Base-by-base conservation (phyloP, 2,329 filamentous ascomycete genomes). In the Sarocladiaceae sp. region DNA sequence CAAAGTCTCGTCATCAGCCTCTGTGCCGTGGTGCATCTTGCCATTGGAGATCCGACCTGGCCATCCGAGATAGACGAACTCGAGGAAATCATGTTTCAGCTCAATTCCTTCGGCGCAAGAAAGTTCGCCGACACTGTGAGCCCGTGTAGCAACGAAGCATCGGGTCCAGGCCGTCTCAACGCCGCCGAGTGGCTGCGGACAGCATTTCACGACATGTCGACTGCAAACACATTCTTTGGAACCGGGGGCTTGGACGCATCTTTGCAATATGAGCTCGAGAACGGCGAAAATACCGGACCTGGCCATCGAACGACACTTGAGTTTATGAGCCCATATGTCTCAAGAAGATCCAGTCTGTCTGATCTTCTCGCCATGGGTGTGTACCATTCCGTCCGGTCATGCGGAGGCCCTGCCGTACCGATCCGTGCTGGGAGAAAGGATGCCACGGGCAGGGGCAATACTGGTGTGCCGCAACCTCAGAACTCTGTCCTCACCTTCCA, bases 191-290 rank as follows among this genome's bases (percentile, higher is more conserved):
- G 81, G 81, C 64, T 85, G 37, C 74, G 81, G 28, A 75, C 78
- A 3, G 81, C 75, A 22, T 84, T 85, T 55, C 82, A 84, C 64
- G 82, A 84, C 61, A 81, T 83, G 75, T 70, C 78, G 4, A 80
- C 79, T 2, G 75, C 71, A 26, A 81, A 79, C 58, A 62, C 67
- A 12, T 74, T 66, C 55, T 70, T 66, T 26, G 69, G 71, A 33
- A 66, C 64, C 4, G 82, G 82, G 31, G 82, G 82, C 1, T 55
- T 84, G 33, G 82, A 86, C 58, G 81, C 68, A 13, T 85, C 81
- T 4, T 66, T 86, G 26, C 77, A 81, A 55, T 86, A 78, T 58
- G 82, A 85, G 64, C 65, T 83, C 18, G 67, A 64, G 26, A 74
- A 71, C 52, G 71, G 73, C 33, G 82, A 85, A 57, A 84, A 84